phyloP scores from a whole-genome alignment of 2,329 filamentous ascomycete species.

The Ascosphaera aggregata region DNA sequence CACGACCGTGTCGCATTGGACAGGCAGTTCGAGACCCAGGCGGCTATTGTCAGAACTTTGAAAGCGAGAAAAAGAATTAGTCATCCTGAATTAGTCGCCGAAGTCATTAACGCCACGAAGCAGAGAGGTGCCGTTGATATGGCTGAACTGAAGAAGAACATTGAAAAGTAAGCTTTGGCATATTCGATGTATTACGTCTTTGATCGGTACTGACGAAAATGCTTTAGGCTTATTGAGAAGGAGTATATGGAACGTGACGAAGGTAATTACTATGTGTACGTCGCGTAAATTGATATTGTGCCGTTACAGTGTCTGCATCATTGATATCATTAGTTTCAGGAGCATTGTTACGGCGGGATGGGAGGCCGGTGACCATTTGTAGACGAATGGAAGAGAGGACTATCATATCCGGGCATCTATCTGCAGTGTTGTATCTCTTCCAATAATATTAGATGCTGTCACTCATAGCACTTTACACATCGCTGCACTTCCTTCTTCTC shows the following conservation, averaged over 20 bases:
- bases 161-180: constrained; percentile 65
- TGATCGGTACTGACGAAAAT: constrained; percentile 13
- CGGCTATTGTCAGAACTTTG: constrained; percentile 91
- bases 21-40: constrained; percentile 87
- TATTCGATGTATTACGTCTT: too few species aligned
- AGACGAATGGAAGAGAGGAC: too few species aligned
- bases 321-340: too few species aligned
- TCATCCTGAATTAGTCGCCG: constrained; percentile 67
- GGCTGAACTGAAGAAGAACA: constrained; percentile 83
- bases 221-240: constrained; percentile 58
- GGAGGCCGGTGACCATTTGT: too few species aligned
- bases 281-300: constrained; percentile 29
- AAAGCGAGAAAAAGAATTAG: constrained; percentile 75
- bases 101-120: constrained; percentile 81
- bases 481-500: too few species aligned
- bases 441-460: too few species aligned
- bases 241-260: constrained; percentile 63
- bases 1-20: constrained; percentile 78
- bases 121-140: constrained; percentile 68
- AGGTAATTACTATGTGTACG: constrained; percentile 39
- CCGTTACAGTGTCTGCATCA: too few species aligned
- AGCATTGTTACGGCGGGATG: too few species aligned
- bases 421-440: too few species aligned
- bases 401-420: too few species aligned
- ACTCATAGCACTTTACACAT: too few species aligned